Evolutionary conservation across 306 rosid species (phyloP).

Genomic region (Rosa chinensis): DNA sequence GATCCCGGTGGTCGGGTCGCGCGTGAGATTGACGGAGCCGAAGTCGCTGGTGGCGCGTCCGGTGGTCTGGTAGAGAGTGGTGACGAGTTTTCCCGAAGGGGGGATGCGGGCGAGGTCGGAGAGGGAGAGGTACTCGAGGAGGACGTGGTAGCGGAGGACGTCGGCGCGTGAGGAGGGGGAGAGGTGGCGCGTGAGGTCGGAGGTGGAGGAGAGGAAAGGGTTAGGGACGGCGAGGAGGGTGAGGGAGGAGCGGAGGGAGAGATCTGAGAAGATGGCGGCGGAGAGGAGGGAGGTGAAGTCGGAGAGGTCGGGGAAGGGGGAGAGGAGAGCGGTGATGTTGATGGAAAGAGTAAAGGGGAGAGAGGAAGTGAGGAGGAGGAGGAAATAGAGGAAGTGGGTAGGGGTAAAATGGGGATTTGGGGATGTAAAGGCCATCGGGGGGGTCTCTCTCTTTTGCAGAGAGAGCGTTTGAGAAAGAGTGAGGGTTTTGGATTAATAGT

Average conservation of each 20-base stretch:
- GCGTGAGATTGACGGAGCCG: slow-evolving; percentile 83
- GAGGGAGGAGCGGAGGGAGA: slow-evolving; percentile 64
- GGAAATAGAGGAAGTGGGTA: slow-evolving; percentile 17
- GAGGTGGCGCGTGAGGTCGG: slow-evolving; percentile 58
- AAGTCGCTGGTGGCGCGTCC: slow-evolving; percentile 85
- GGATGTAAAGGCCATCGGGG: slow-evolving; percentile 34
- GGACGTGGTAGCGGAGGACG: slow-evolving; percentile 92
- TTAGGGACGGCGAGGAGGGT: slow-evolving; percentile 95
- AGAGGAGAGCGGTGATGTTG: slow-evolving; percentile 79
- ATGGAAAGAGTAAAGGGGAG: slow-evolving; percentile 25
- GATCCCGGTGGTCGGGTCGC: slow-evolving; percentile 43
- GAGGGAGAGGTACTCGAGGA: slow-evolving; percentile 73
- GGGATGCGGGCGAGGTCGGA: slow-evolving; percentile 68
- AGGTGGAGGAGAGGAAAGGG: slow-evolving; percentile 45
- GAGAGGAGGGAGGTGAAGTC: slow-evolving; percentile 65
- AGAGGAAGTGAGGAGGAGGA: slow-evolving; percentile 21
- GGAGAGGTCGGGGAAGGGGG: slow-evolving; percentile 71
- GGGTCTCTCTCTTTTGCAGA: slow-evolving; percentile 17
- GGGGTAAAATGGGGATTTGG: slow-evolving; percentile 61
- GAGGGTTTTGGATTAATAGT: slow-evolving; percentile 1
- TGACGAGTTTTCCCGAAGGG: slow-evolving; percentile 72
- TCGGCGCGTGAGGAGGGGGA: slow-evolving; percentile 63
- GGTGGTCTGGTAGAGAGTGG: slow-evolving; percentile 91
- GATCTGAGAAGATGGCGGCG: slow-evolving; percentile 52
- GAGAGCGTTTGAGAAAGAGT: neutral